Conservation (phyloP, 306 rosid genomes). For the Vigna trinervia region DNA sequence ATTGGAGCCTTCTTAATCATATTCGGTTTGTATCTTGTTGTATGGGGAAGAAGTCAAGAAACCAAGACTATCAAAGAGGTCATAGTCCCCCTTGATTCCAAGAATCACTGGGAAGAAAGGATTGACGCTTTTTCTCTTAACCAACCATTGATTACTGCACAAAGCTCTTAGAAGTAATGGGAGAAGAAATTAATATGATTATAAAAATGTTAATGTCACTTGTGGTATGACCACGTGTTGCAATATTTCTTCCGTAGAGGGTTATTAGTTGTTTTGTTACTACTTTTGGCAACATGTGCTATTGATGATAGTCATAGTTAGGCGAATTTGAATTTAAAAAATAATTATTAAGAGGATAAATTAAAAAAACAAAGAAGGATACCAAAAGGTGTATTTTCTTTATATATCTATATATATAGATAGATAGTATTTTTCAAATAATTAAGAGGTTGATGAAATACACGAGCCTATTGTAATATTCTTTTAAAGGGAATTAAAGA, state of each 20-base stretch:
- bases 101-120: slow-evolving; percentile 39
- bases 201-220: slow-evolving; percentile 4
- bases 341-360: too few relatives aligned
- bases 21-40: slow-evolving; percentile 60
- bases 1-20: slow-evolving; percentile 61
- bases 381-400: too few relatives aligned
- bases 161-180: slow-evolving; percentile 13
- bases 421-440: too few relatives aligned
- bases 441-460: too few relatives aligned
- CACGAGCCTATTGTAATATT: too few relatives aligned
- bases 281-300: not conserved
- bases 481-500: too few relatives aligned
- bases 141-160: slow-evolving; percentile 52
- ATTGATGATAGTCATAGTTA: not conserved
- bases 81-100: slow-evolving; percentile 28
- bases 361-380: too few relatives aligned
- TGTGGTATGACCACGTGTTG: slow-evolving; percentile 3
- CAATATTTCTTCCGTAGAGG: slow-evolving; percentile 2
- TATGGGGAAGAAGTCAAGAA: slow-evolving; percentile 73
- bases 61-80: slow-evolving; percentile 45
- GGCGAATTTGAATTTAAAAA: not conserved
- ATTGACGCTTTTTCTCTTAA: slow-evolving; percentile 41
- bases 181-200: not conserved
- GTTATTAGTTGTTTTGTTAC: slow-evolving; percentile 19
- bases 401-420: too few relatives aligned